phyloP scores from a whole-genome alignment of 1,139 yeast species.

The Candida sp. region DNA sequence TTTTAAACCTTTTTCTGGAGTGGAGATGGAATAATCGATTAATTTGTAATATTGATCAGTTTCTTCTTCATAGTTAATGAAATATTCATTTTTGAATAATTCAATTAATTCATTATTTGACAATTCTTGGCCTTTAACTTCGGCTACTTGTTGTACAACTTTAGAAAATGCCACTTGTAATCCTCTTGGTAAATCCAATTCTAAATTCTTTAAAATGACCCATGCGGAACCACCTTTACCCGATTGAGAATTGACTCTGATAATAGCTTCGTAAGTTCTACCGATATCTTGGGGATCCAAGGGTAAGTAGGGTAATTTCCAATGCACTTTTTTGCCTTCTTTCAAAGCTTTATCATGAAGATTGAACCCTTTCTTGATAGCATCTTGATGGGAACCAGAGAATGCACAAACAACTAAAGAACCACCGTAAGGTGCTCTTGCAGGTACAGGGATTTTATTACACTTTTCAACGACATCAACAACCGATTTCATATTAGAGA shows the following conservation, averaged over 20 bases:
- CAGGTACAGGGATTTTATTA: constrained; percentile 90
- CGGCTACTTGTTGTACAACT: constrained; percentile 80
- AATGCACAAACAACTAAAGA: constrained; percentile 96
- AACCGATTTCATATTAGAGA: constrained; percentile 76
- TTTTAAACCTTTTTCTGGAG: constrained; percentile 28
- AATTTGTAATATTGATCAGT: constrained; percentile 35
- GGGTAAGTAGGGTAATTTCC: constrained; percentile 95
- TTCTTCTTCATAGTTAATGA: constrained; percentile 52
- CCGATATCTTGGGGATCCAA: constrained; percentile 97
- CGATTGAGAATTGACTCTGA: constrained; percentile 95
- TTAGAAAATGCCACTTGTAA: constrained; percentile 88
- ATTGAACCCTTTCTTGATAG: constrained; percentile 92
- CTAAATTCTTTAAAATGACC: constrained; percentile 86
- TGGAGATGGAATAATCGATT: constrained; percentile 47
- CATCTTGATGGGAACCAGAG: constrained; percentile 97
- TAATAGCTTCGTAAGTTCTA: constrained; percentile 95
- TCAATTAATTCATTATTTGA: constrained; percentile 71
- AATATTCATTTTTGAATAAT: constrained; percentile 71
- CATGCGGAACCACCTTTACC: constrained; percentile 99
- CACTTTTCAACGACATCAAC: constrained; percentile 89
- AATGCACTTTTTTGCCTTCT: constrained; percentile 37
- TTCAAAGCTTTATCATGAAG: constrained; percentile 41
- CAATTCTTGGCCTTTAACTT: constrained; percentile 80
- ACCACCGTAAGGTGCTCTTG: constrained; percentile 97
- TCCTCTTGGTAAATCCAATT: constrained; percentile 88